Base-by-base conservation (phyloP, 768 basidiomycete genomes). In the Artomyces pyxidatus region DNA sequence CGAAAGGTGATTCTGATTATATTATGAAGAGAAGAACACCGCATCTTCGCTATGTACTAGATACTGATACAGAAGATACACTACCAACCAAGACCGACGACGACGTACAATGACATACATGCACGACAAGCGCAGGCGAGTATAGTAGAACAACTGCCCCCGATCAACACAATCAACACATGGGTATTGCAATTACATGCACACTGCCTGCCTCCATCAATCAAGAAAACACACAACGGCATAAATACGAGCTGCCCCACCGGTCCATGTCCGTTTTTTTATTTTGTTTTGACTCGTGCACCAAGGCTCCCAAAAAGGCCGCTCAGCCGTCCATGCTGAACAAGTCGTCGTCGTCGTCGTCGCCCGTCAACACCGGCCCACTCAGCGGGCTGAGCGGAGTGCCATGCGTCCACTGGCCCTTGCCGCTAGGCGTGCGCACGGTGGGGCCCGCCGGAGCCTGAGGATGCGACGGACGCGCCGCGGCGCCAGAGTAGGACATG, bases 281-380 rank as follows among this genome's bases (percentile, higher is more conserved):
- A 12, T n/a, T 29, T 10, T 29, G 42, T 14, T 29, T 29, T 44
- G 14, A 14, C 16, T 44, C 10, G 39, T 35, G 21, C 19, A n/a
- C 32, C 32, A 35, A 35, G 32, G 17, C 17, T 4, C 17, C 32
- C 3, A 8, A 1, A 17, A 16, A 41, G 38, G 35, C 38, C 37
- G 19, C 48, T 57, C 42, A 74, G 46, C 70, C 70, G 54, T 87
- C 85, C 80, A 87, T 81, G 58, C 71, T 71, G 62, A 88, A 88
- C 61, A 88, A 63, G 52, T 73, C 75, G 59, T 83, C 85, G 60
- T 84, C 83, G 59, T 83, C 85, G 60, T 84, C 83, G 52, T 84
- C 77, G 28, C 70, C 70, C n/a, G 73, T 77, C 27, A 74, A 65
- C 37, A 79, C 76, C 3, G 82, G 80, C 47, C 77, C 69, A 57